A percentile compares a stretch with the other conserved stretches of the same genome.
Evolutionary conservation across 805 yeast genomes (phyloP).

Genomic region (Yarrowia phangngaensis): DNA sequence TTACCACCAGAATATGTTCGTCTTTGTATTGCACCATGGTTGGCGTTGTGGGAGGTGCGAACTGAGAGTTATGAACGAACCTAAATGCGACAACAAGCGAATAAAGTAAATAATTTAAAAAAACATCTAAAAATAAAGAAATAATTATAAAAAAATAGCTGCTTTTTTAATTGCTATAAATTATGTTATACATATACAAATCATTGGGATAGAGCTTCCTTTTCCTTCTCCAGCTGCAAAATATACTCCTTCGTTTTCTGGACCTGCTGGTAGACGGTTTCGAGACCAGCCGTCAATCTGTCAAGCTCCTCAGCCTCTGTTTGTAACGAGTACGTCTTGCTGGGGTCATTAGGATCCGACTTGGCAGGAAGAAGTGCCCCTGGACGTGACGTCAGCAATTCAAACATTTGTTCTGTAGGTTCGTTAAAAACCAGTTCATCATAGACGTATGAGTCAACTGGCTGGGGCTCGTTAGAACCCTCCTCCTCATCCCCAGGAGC

Average conservation of each 20-base stretch:
- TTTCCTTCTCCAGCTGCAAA: conserved; percentile 37
- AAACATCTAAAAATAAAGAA: no score
- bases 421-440: conserved; percentile 94
- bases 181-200: no score
- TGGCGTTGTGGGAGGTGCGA: not conserved
- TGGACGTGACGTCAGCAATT: conserved; percentile 54
- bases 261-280: conserved; percentile 46
- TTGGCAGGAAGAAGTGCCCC: conserved; percentile 41
- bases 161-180: no score
- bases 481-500: conserved; percentile 25
- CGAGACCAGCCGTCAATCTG: conserved; percentile 48
- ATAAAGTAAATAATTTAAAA: no score
- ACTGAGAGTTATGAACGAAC: not conserved
- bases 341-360: conserved; percentile 35
- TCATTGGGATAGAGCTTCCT: conserved; percentile 26
- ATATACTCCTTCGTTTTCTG: conserved; percentile 44
- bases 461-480: conserved; percentile 35
- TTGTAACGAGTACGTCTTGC: conserved; percentile 42
- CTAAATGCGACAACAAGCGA: no score
- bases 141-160: no score
- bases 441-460: conserved; percentile 60
- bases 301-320: conserved; percentile 64
- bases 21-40: conserved; percentile 41
- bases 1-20: conserved; percentile 40
- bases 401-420: conserved; percentile 88